phyloP scores from a whole-genome alignment of 164 flowering plant species.

The Pachysandra terminalis region DNA sequence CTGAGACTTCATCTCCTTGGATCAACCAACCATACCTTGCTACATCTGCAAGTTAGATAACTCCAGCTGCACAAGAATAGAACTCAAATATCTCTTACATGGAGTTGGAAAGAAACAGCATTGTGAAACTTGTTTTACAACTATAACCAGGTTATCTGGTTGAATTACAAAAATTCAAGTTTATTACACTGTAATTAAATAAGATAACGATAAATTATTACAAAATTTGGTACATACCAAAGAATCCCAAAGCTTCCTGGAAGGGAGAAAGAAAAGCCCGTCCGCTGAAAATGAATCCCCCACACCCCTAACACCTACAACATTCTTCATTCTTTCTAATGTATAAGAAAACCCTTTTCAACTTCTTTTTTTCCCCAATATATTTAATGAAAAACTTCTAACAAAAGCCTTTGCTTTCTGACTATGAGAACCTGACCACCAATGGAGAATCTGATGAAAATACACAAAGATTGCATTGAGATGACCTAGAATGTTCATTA shows the following conservation, averaged over 20 bases:
- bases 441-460: neutral
- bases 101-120: conserved; percentile 2
- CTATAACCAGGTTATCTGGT: conserved; percentile 18
- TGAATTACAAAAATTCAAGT: conserved; percentile 19
- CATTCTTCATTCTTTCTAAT: conserved; percentile 13
- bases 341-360: conserved; percentile 9
- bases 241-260: conserved; percentile 33
- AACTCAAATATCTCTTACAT: neutral
- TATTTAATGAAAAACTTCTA: conserved; percentile 17
- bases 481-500: conserved; percentile 8
- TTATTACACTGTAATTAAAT: conserved; percentile 11
- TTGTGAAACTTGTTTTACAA: conserved; percentile 12
- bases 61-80: neutral
- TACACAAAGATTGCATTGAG: conserved; percentile 12
- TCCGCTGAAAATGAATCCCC: conserved; percentile 34
- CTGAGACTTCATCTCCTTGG: too few relatives aligned
- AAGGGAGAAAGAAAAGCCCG: conserved; percentile 21
- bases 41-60: too few relatives aligned
- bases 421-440: conserved; percentile 21
- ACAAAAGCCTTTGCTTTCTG: conserved; percentile 27
- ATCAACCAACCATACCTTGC: too few relatives aligned
- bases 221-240: conserved; percentile 35
- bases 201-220: conserved; percentile 33
- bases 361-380: neutral
- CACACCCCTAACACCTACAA: conserved; percentile 9